Evolutionary conservation across 805 yeast species (phyloP), one percentile per base, ranked within the genome.

Genomic region (Teunomyces stri): DNA sequence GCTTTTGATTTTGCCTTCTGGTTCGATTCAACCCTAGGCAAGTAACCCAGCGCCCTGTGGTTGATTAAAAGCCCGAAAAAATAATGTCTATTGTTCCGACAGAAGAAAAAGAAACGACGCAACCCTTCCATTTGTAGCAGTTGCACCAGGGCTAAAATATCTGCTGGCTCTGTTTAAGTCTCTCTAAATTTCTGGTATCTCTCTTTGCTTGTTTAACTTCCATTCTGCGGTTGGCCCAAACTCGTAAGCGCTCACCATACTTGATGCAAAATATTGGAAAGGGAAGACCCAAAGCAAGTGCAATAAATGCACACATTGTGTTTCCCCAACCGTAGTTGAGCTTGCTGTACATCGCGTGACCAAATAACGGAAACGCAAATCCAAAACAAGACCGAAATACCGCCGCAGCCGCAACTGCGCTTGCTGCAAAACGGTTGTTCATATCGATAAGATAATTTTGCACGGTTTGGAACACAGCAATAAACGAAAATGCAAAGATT

Each of bases 341-440:
- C 31, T 44, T 50, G 13, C 50, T 64, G 45, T 70, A 70, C 70
- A 70, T 66, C 31, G 56, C 54, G n/a, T 60, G 52, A 7, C 74
- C 74, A 48, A 69, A 66, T 16, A 70, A 51, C 2, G 75, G 75
- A 55, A 70, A 69, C 38, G 58, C 52, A 45, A 69, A 69, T 10
- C 74, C 75, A 53, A 70, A 66, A 13, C 65, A 51, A 16, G 68
- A 66, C 42, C 75, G 56, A 53, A 70, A 69, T 27, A 70, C 58
- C n/a, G 74, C 72, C 3, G 72, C 72, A 2, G 75, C 74, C 2
- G 75, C 74, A 4, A 70, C 65, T 12, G 73, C 62, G 30, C 67
- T 60, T 10, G 75, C 74, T 16, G 72, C 70, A 43, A 63, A 68
- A 40, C 65, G 47, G 7, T 64, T 64, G 50, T 68, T 68, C 72